These are phyloP conservation scores for Lenzites betulinus DNA, from an alignment of 768 basidiomycete species.

Conservation along the genomic window DNA sequence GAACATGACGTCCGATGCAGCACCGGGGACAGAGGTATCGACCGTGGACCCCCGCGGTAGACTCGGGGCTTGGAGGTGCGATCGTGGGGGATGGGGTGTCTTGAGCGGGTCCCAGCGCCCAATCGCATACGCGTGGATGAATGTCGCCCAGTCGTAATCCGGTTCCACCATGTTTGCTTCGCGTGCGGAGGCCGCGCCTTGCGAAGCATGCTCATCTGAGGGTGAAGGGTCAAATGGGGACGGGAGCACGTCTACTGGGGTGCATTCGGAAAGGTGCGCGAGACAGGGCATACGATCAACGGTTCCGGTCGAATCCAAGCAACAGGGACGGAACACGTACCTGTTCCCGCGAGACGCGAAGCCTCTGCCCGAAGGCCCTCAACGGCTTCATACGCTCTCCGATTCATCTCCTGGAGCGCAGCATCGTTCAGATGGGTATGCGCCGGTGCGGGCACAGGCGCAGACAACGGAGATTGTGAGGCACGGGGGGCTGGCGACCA, in stretches of 20 bases:
- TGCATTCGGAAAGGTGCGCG: background rate
- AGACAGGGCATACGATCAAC: background rate
- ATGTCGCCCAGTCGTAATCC: conserved; percentile 70
- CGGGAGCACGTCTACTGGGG: conserved; percentile 21
- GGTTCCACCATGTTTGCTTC: conserved; percentile 27
- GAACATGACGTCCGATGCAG: conserved; percentile 4
- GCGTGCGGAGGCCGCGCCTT: conserved; percentile 16
- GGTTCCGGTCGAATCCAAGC: background rate
- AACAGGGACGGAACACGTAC: conserved; percentile 17
- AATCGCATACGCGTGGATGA: conserved; percentile 72
- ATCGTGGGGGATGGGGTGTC: conserved; percentile 60
- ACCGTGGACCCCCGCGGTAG: conserved; percentile 9
- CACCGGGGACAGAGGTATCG: conserved; percentile 7
- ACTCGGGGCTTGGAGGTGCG: conserved; percentile 31
- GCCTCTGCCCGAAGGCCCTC: conserved; percentile 31
- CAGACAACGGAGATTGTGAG: background rate
- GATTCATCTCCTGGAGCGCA: conserved; percentile 30
- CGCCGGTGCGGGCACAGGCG: background rate
- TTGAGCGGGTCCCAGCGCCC: conserved; percentile 82
- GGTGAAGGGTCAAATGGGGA: conserved; percentile 34
- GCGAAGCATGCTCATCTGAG: conserved; percentile 25
- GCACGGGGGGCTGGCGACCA: background rate
- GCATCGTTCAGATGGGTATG: conserved; percentile 5
- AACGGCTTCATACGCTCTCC: conserved; percentile 27
- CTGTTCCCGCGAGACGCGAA: conserved; percentile 27